Evolutionary conservation across 805 yeast species (phyloP).

Genomic region (Wickerhamomyces mucosus): DNA sequence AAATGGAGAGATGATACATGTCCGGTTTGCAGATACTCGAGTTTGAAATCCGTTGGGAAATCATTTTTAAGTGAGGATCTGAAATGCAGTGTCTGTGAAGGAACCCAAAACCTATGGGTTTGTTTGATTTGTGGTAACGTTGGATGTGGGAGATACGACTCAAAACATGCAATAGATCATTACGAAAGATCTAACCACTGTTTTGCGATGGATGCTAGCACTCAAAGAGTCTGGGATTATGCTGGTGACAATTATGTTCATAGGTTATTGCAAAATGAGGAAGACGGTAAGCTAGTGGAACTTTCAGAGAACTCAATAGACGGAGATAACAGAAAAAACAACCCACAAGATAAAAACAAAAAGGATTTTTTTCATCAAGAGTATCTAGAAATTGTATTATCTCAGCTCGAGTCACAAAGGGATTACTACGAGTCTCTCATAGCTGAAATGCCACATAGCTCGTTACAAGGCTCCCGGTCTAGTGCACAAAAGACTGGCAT

Average conservation of each 20-base stretch:
- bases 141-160: constrained; percentile 87
- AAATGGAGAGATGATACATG: constrained; percentile 88
- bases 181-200: constrained; percentile 73
- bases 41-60: constrained; percentile 20
- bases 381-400: constrained; percentile 66
- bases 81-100: constrained; percentile 44
- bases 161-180: constrained; percentile 80
- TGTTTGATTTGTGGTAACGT: constrained; percentile 84
- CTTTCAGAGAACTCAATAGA: constrained; percentile 21
- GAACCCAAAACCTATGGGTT: constrained; percentile 66
- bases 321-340: too few species aligned
- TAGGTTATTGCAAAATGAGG: constrained; percentile 70
- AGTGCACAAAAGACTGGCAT: constrained; percentile 8
- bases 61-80: constrained; percentile 1
- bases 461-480: constrained; percentile 9
- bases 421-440: constrained; percentile 63
- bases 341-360: too few species aligned
- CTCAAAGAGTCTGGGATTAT: constrained; percentile 92
- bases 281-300: constrained; percentile 87
- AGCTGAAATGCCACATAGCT: constrained; percentile 23
- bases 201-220: constrained; percentile 77
- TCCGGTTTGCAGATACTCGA: constrained; percentile 83
- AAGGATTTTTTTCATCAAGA: too few species aligned
- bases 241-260: constrained; percentile 89
- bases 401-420: constrained; percentile 80